phyloP scores from a whole-genome alignment of 2,329 filamentous ascomycete species.

The Pezicula neosporulosa region DNA sequence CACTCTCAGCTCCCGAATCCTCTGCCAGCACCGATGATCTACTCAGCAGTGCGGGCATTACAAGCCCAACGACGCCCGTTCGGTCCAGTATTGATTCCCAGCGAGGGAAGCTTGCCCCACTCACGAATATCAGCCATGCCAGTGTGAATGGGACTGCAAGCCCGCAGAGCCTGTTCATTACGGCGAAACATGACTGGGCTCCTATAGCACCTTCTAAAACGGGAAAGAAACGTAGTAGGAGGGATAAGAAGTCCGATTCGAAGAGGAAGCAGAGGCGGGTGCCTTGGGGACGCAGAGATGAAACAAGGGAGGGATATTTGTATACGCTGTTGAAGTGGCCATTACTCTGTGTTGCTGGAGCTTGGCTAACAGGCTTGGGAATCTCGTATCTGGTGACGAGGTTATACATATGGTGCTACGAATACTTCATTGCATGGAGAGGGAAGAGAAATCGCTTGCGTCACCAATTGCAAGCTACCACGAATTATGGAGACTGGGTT shows the following conservation, averaged over 20 bases:
- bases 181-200: slow-evolving; percentile 93
- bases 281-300: slow-evolving; percentile 65
- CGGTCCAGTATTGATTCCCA: slow-evolving; percentile 12
- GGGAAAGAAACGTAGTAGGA: slow-evolving; percentile 33
- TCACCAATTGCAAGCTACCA: slow-evolving; percentile 65
- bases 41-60: neutral
- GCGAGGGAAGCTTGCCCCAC: neutral
- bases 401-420: slow-evolving; percentile 88
- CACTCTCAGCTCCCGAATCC: slow-evolving; percentile 77
- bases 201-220: slow-evolving; percentile 60
- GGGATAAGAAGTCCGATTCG: slow-evolving; percentile 29
- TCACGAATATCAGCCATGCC: neutral
- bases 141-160: slow-evolving; percentile 3
- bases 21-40: slow-evolving; percentile 58
- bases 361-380: slow-evolving; percentile 75
- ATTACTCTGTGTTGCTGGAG: slow-evolving; percentile 72
- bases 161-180: slow-evolving; percentile 56
- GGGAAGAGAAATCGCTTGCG: slow-evolving; percentile 72
- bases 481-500: slow-evolving; percentile 81
- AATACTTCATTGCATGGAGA: slow-evolving; percentile 87
- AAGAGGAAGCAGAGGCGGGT: slow-evolving; percentile 10
- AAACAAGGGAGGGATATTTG: slow-evolving; percentile 90
- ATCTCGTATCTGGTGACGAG: slow-evolving; percentile 76
- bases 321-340: slow-evolving; percentile 93
- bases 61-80: slow-evolving; percentile 1